Evolutionary conservation across 768 basidiomycete species (phyloP).

Genomic region (Tylopilus subfusipes): DNA sequence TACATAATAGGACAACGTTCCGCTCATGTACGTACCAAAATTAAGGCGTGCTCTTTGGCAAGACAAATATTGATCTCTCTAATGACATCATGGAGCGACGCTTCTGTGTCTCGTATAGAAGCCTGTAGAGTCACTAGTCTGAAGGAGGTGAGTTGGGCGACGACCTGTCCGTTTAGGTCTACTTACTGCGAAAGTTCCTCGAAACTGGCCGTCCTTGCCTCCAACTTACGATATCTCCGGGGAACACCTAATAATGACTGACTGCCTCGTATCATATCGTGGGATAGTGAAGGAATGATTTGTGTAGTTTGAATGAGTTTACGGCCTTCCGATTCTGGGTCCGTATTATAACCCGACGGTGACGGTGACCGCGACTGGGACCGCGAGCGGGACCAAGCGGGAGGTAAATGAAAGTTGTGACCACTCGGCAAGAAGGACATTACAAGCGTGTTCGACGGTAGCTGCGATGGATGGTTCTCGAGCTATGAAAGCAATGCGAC

Average conservation of each 20-base stretch:
- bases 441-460: conserved; percentile 75
- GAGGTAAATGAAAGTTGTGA: conserved; percentile 51
- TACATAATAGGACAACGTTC: conserved; percentile 21
- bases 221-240: conserved; percentile 26
- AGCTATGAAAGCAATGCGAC: conserved; percentile 21
- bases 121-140: conserved; percentile 56
- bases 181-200: conserved; percentile 72
- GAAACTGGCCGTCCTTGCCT: conserved; percentile 51
- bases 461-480: conserved; percentile 37
- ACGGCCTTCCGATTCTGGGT: conserved; percentile 58
- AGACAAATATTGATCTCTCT: conserved; percentile 47
- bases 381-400: conserved; percentile 26
- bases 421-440: conserved; percentile 61
- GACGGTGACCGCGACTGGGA: conserved; percentile 44
- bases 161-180: background rate
- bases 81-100: conserved; percentile 47
- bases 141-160: conserved; percentile 2
- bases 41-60: conserved; percentile 36
- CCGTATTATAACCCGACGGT: conserved; percentile 69
- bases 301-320: conserved; percentile 36
- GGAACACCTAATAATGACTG: conserved; percentile 11
- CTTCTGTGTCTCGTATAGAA: conserved; percentile 48
- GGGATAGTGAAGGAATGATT: conserved; percentile 14
- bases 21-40: conserved; percentile 36
- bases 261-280: conserved; percentile 17